Conservation (phyloP, 805 yeast genomes). For the Monosporozyma siamensis region DNA sequence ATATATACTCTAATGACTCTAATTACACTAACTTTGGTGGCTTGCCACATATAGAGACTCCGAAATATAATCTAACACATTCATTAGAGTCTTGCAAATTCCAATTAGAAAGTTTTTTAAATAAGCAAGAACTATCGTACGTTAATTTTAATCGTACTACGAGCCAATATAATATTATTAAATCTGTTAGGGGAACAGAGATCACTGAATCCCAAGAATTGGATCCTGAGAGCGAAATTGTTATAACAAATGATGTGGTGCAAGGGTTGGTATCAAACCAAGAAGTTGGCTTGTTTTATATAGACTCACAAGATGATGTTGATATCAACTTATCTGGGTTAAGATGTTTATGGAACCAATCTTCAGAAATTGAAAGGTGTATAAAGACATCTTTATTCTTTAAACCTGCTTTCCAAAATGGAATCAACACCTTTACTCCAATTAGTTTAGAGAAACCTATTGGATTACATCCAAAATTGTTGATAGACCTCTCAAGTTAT, state of each 20-base stretch:
- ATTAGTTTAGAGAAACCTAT: slow-evolving; percentile 24
- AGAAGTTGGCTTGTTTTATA: slow-evolving; percentile 25
- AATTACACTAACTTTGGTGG: background rate
- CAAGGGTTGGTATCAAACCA: slow-evolving; percentile 9
- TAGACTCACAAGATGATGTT: slow-evolving; percentile 15
- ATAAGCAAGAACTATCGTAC: background rate
- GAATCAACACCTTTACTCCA: background rate
- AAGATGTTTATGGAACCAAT: slow-evolving; percentile 21
- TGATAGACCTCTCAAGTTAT: slow-evolving; percentile 9
- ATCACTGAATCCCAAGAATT: slow-evolving; percentile 16
- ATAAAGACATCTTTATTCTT: slow-evolving; percentile 23
- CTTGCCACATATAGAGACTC: slow-evolving; percentile 3
- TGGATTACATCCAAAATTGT: slow-evolving; percentile 33
- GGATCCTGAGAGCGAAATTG: slow-evolving; percentile 5
- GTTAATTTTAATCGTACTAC: slow-evolving; percentile 6
- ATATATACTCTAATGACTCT: slow-evolving; percentile 9
- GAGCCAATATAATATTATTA: slow-evolving; percentile 13
- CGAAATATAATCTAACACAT: slow-evolving; percentile 7
- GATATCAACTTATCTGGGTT: slow-evolving; percentile 23
- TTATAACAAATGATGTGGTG: slow-evolving; percentile 3
- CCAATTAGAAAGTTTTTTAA: background rate
- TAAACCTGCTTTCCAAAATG: slow-evolving; percentile 6
- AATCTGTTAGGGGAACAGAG: slow-evolving; percentile 6
- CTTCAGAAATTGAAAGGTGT: slow-evolving; percentile 16
- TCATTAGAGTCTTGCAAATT: background rate